phyloP scores from a whole-genome alignment of 495 filamentous ascomycete species.

The Pseudomonodictys pantanalensis region DNA sequence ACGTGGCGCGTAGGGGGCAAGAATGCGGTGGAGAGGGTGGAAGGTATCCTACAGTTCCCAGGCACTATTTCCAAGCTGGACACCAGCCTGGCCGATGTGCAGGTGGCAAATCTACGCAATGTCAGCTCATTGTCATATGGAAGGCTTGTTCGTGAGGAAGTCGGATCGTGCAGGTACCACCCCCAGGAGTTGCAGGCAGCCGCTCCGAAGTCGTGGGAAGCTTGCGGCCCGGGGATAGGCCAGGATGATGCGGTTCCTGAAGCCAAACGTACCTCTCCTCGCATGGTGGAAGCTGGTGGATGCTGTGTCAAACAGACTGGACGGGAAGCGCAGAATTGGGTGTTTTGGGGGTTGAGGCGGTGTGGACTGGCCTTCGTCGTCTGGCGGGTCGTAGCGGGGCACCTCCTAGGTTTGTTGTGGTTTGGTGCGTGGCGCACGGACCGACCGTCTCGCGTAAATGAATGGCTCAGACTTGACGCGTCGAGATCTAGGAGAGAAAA shows the following conservation, averaged over 20 bases:
- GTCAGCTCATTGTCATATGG: neutral
- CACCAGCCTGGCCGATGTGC: conserved; percentile 90
- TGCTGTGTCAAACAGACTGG: conserved; percentile 29
- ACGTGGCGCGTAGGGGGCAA: neutral
- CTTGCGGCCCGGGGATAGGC: no score
- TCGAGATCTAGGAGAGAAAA: no score
- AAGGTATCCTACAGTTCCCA: conserved; percentile 78
- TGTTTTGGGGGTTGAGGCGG: neutral
- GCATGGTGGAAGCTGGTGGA: conserved; percentile 19
- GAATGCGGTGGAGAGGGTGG: conserved; percentile 1
- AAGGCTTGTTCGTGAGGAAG: no score
- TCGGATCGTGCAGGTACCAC: no score
- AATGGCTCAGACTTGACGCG: no score
- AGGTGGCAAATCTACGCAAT: conserved; percentile 87
- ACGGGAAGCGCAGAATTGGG: neutral
- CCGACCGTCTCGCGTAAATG: no score
- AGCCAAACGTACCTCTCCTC: conserved; percentile 29
- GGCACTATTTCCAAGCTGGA: conserved; percentile 88
- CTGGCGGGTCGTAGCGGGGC: conserved; percentile 10
- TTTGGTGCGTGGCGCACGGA: neutral
- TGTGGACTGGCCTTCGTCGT: neutral
- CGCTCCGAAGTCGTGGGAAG: no score
- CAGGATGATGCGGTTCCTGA: no score
- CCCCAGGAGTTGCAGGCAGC: no score
- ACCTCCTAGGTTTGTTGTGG: neutral